Base-by-base conservation (phyloP, 2,329 filamentous ascomycete species). In the Furcasterigmium furcatum region DNA sequence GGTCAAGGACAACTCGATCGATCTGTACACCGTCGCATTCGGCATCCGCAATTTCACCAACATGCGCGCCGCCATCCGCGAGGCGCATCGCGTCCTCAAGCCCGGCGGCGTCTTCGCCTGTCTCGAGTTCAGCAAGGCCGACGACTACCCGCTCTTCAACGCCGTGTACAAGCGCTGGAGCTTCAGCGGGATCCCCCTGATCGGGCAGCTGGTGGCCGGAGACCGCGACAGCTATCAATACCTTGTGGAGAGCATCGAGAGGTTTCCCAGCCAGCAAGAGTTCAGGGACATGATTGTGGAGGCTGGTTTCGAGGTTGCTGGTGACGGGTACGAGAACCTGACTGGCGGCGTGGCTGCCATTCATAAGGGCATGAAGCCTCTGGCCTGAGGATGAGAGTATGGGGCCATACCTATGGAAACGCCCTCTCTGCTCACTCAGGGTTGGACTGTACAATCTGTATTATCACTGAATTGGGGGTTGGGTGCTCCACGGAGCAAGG, bases 151-250 rank as follows among this genome's bases (percentile, higher is more conserved):
- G 1, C 52, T 95, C 1, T 82, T 99, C 60, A 87, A 97, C 66
- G 82, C 84, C 16, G 67, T 92, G 2, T 99, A 99, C 70, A 95
- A 96, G 76, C 80, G 87, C 48, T 99, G 95, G 91, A 96, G 89
- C 50, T 99, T 99, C 65, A 79, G 84, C 48, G 91, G 90, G 12
- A 99, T 99, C 53, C 94, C 94, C 0, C 67, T 99, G 55, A 96
- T 99, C 59, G 95, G 94, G 3, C 92, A 99, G 70, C 63, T 99
- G 49, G 91, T 99, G 14, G 92, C 94, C 2, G 90, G 89, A 7
- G 95, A 99, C 64, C 77, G 92, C 46, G 92, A 95, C 60, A 96
- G 90, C 64, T 99, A 99, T 67, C 94, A 99, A 74, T 99, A 99
- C 68, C 76, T 99, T 9, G 94, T 99, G 9, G 94, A 99, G 76